Evolutionary conservation across 495 filamentous ascomycete species (phyloP).

Genomic region (Aspergillus panamensis): DNA sequence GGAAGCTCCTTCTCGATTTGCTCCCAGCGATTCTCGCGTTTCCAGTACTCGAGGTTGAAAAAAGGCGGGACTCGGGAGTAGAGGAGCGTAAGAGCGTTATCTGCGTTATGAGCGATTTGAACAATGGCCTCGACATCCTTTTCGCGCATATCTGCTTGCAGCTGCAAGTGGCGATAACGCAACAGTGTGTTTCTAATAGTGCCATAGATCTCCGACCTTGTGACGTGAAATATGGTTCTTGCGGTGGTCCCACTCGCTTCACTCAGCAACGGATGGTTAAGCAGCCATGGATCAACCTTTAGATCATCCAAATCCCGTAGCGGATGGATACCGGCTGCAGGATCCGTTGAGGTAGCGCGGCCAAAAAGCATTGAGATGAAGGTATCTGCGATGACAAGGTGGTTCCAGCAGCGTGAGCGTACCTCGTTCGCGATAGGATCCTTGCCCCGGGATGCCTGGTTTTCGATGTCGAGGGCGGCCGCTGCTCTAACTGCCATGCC

Average conservation of each 20-base stretch:
- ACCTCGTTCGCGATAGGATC: conserved; percentile 13
- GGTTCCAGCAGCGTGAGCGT: conserved; percentile 23
- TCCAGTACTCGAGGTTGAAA: background rate
- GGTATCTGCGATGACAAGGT: conserved; percentile 21
- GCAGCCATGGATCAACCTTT: background rate
- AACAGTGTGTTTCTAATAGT: background rate
- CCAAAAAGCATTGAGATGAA: conserved; percentile 23
- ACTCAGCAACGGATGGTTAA: background rate
- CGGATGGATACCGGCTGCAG: conserved; percentile 13
- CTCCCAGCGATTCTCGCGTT: background rate
- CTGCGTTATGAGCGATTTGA: background rate
- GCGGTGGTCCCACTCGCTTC: background rate
- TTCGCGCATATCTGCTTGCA: background rate
- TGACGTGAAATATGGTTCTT: background rate
- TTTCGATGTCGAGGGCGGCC: background rate
- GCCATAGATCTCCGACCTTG: background rate
- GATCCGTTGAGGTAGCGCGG: conserved; percentile 20
- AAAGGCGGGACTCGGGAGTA: background rate
- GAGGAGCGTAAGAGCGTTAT: background rate
- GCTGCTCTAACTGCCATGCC: background rate
- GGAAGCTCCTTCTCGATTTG: background rate
- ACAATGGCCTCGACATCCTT: background rate
- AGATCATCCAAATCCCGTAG: background rate
- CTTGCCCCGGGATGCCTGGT: background rate
- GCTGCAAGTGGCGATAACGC: background rate